Evolutionary conservation across 805 yeast genomes (phyloP), one percentile per base, ranked within the genome.

Genomic region (Geotrichum ghanense): DNA sequence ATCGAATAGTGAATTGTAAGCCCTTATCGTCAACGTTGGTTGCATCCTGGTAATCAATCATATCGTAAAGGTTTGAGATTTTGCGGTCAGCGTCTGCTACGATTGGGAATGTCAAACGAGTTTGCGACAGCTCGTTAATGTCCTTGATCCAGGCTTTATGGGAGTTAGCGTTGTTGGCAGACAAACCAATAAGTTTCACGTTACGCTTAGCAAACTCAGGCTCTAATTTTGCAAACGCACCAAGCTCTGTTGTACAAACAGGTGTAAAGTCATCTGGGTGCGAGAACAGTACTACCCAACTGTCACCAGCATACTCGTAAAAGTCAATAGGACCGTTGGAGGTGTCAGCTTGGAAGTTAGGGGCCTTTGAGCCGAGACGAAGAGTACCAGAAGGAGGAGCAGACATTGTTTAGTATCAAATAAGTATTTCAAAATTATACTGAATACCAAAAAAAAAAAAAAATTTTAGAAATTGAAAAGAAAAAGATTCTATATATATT

Each of bases 231-330:
- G 96, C 92, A 62, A 88, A 89, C 10, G 95, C 96, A 57, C 96
- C 95, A 63, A 88, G 75, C 74, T 88, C 97, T 49, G 96, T 88
- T 61, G 96, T 89, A 71, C 97, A 88, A 49, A 88, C 96, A 43
- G 97, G 97, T 19, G 97, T 88, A 76, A 85, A 89, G 66, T 89
- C 97, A 54, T 87, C 96, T 53, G 97, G 97, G 67, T 88, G 97
- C 12, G 95, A 86, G 71, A 88, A 88, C 56, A 88, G 72, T 45
- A 88, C 81, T 47, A 81, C 81, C 97, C 97, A 88, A 25, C 79
- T 74, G 68, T 83, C 78, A 42, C 90, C 94, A 56, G 87, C 72
- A 74, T 72, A 88, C 55, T 88, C 81, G 72, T 88, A 90, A 80
- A 88, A 87, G 57, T 82, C 76, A 63, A 88, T 77, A 53, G 79